Evolutionary conservation across 768 basidiomycete species (phyloP).

Genomic region (Mycena indigotica): DNA sequence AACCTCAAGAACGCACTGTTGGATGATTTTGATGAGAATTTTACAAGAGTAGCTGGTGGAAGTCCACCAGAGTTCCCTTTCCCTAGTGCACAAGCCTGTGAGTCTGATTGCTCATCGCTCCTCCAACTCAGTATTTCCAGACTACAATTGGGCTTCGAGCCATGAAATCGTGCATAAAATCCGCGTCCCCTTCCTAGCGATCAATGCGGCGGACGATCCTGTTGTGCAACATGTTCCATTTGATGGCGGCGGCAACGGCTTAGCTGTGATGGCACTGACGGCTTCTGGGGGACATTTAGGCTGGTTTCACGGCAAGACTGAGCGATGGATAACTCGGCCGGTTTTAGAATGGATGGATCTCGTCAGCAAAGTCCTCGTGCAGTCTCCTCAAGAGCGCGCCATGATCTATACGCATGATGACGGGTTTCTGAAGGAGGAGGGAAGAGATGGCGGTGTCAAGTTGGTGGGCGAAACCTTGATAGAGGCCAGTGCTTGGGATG

Average conservation of each 20-base stretch:
- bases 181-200: conserved; percentile 71
- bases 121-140: neutral
- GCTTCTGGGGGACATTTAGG: conserved; percentile 76
- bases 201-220: conserved; percentile 80
- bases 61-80: conserved; percentile 57
- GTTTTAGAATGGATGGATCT: conserved; percentile 73
- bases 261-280: conserved; percentile 64
- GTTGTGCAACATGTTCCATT: conserved; percentile 66
- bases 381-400: conserved; percentile 32
- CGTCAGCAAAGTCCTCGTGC: conserved; percentile 53
- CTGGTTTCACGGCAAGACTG: conserved; percentile 66
- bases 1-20: conserved; percentile 56
- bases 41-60: conserved; percentile 74
- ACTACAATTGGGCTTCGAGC: conserved; percentile 58
- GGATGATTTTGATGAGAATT: conserved; percentile 58
- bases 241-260: conserved; percentile 53
- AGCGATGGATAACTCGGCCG: conserved; percentile 71
- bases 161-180: conserved; percentile 61
- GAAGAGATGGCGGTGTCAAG: conserved; percentile 56
- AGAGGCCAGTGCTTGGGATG: conserved; percentile 54
- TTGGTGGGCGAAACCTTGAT: conserved; percentile 55
- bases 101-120: neutral
- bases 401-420: conserved; percentile 49
- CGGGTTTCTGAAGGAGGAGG: conserved; percentile 64
- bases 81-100: conserved; percentile 42